These are phyloP conservation scores for Pelargonium myrrhifolium DNA, from an alignment of 441 rosid species.

Conservation along the genomic window DNA sequence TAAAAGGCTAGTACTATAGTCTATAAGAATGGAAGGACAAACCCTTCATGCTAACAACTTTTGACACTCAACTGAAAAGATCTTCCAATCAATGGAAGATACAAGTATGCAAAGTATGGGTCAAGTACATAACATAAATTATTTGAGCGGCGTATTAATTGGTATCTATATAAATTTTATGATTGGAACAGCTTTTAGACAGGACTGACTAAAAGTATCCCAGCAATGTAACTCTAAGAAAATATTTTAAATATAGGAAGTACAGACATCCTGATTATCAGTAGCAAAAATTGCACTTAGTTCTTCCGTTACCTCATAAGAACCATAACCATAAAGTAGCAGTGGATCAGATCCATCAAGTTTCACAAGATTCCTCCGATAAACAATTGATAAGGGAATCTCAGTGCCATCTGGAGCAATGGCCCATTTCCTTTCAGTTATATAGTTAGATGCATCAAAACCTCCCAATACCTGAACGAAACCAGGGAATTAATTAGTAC, in stretches of 20 bases:
- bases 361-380: slow-evolving; percentile 60
- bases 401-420: slow-evolving; percentile 71
- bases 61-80: slow-evolving; percentile 5
- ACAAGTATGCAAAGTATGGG: no score
- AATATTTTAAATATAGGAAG: not conserved
- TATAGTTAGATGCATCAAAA: slow-evolving; percentile 71
- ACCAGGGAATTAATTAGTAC: not conserved
- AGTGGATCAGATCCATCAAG: slow-evolving; percentile 78
- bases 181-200: not conserved
- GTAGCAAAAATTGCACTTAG: no score
- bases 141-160: not conserved
- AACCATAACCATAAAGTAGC: slow-evolving; percentile 84
- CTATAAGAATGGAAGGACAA: slow-evolving; percentile 8
- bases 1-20: not conserved
- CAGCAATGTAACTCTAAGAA: not conserved
- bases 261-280: not conserved
- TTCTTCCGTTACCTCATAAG: slow-evolving; percentile 63
- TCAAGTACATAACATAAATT: no score
- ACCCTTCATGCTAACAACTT: not conserved
- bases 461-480: slow-evolving; percentile 74
- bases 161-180: not conserved
- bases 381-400: slow-evolving; percentile 75
- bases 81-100: not conserved
- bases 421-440: slow-evolving; percentile 86
- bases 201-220: not conserved